phyloP scores from a whole-genome alignment of 2,329 filamentous ascomycete genomes.

The Fusarium lateritium region DNA sequence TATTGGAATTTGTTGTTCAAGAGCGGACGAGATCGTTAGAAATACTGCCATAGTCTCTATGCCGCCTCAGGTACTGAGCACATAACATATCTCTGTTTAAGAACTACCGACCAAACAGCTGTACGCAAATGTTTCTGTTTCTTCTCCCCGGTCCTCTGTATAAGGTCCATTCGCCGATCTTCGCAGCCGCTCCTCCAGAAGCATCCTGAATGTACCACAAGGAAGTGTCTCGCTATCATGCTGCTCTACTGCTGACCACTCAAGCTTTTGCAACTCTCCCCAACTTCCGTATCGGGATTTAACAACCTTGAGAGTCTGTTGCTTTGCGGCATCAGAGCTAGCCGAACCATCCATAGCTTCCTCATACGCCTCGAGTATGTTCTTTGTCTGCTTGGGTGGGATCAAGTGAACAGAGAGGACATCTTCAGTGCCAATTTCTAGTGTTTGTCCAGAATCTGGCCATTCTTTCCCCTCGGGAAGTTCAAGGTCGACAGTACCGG shows the following conservation, averaged over 20 bases:
- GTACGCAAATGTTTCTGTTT: constrained; percentile 20
- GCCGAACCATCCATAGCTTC: constrained; percentile 6
- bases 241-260: constrained; percentile 17
- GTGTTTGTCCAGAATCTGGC: constrained; percentile 19
- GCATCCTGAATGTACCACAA: constrained; percentile 25
- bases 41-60: no score
- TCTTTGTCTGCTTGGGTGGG: constrained; percentile 16
- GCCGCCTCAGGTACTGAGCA: no score
- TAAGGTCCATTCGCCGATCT: background rate
- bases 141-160: background rate
- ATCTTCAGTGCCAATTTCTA: constrained; percentile 29
- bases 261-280: constrained; percentile 34
- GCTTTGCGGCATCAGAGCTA: constrained; percentile 19
- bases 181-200: constrained; percentile 14
- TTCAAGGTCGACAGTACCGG: constrained; percentile 9
- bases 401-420: constrained; percentile 16
- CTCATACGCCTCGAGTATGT: constrained; percentile 24
- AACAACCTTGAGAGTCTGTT: constrained; percentile 17
- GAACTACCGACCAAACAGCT: constrained; percentile 11
- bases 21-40: no score
- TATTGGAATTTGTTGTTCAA: background rate
- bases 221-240: constrained; percentile 9
- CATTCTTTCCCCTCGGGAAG: constrained; percentile 10
- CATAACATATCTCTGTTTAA: background rate
- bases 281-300: constrained; percentile 34